A percentile compares a stretch with the other conserved stretches of the same genome.
These are phyloP conservation scores for Termitomyces sp. DNA, from an alignment of 768 basidiomycete genomes.

Conservation along the genomic window DNA sequence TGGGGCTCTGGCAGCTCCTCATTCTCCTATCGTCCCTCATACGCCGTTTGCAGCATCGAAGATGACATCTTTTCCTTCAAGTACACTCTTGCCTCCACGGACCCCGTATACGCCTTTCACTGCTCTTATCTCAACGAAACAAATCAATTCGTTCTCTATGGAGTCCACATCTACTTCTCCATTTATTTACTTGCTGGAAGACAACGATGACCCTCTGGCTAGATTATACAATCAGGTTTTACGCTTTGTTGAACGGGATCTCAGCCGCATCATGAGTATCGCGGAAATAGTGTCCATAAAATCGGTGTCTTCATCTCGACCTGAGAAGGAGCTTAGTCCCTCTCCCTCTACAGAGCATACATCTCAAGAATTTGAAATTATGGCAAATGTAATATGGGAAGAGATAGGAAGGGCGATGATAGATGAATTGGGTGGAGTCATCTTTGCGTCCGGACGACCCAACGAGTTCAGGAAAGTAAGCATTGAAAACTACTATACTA, in stretches of 20 bases:
- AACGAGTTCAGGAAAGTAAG: slow-evolving; percentile 84
- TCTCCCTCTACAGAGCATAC: slow-evolving; percentile 1
- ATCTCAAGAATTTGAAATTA: slow-evolving; percentile 62
- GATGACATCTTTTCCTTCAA: slow-evolving; percentile 20
- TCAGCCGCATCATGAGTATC: slow-evolving; percentile 70
- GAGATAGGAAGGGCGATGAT: slow-evolving; percentile 78
- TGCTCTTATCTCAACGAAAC: slow-evolving; percentile 43
- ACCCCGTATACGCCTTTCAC: slow-evolving; percentile 54
- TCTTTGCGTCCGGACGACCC: slow-evolving; percentile 92
- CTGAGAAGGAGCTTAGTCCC: slow-evolving; percentile 13
- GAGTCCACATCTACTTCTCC: slow-evolving; percentile 22
- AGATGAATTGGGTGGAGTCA: slow-evolving; percentile 74
- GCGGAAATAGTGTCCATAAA: slow-evolving; percentile 66
- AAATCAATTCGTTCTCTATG: slow-evolving; percentile 24
- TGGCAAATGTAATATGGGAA: slow-evolving; percentile 87
- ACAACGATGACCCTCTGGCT: slow-evolving; percentile 64
- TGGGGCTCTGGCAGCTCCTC: slow-evolving; percentile 62
- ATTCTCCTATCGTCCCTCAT: slow-evolving; percentile 73
- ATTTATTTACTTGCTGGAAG: slow-evolving; percentile 56
- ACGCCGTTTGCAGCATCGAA: slow-evolving; percentile 56
- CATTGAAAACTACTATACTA: background rate
- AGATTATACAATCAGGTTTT: slow-evolving; percentile 80
- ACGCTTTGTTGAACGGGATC: slow-evolving; percentile 73
- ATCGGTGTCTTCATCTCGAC: slow-evolving; percentile 24
- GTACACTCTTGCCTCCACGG: slow-evolving; percentile 29